phyloP scores from a whole-genome alignment of 1,139 yeast species.

The Candida tunisiensis region DNA sequence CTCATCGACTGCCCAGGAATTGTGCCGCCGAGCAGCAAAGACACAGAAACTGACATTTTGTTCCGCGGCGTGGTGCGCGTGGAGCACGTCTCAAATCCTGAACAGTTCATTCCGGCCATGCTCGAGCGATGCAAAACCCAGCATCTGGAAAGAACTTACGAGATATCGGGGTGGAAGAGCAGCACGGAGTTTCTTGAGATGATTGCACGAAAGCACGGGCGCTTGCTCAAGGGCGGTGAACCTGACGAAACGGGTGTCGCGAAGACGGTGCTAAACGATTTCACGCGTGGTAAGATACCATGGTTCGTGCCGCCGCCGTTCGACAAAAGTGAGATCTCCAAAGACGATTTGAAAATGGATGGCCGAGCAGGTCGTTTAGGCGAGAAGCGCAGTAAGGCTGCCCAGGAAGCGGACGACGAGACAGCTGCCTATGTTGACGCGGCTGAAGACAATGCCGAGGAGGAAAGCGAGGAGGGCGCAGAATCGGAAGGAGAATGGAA shows the following conservation, averaged over 20 bases:
- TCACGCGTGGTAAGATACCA: slow-evolving; percentile 93
- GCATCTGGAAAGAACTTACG: slow-evolving; percentile 92
- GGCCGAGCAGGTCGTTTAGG: slow-evolving; percentile 11
- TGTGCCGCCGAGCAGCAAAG: slow-evolving; percentile 88
- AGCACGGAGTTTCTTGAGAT: slow-evolving; percentile 75
- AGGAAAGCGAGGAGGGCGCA: no score
- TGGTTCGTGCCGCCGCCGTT: slow-evolving; percentile 93
- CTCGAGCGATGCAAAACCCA: slow-evolving; percentile 72
- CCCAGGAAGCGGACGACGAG: slow-evolving; percentile 4
- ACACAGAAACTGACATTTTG: slow-evolving; percentile 81
- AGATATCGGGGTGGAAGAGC: slow-evolving; percentile 81
- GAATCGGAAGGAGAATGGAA: no score
- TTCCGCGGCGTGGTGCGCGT: slow-evolving; percentile 97
- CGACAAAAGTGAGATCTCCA: no score
- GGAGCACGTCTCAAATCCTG: slow-evolving; percentile 90
- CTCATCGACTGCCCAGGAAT: slow-evolving; percentile 98
- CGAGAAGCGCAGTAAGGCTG: slow-evolving; percentile 9
- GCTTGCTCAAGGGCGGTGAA: slow-evolving; percentile 92
- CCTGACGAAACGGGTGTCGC: slow-evolving; percentile 93
- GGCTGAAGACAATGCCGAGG: no score
- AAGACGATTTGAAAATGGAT: slow-evolving; percentile 8
- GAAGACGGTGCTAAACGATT: slow-evolving; percentile 79
- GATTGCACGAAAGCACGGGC: slow-evolving; percentile 84
- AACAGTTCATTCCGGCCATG: slow-evolving; percentile 84
- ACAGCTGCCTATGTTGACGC: no score